Evolutionary conservation across 2,329 filamentous ascomycete genomes (phyloP), one percentile per base, ranked within the genome.

Genomic region (Fusarium devonianum): DNA sequence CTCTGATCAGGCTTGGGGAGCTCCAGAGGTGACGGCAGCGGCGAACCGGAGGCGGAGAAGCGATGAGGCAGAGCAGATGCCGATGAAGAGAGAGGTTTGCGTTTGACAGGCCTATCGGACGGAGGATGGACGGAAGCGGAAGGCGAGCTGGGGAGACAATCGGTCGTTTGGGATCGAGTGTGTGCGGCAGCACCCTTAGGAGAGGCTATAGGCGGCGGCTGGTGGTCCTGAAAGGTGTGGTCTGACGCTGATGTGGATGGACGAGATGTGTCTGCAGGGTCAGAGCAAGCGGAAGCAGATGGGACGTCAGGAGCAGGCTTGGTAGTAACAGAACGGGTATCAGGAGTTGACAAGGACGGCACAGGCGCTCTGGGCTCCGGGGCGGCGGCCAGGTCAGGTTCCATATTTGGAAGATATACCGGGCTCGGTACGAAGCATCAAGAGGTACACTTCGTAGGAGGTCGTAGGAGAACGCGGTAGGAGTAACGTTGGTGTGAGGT

Each of bases 11-110:
- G 78, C 53, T 74, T 74, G 30, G 75, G 72, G 16, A 80, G 70
- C 50, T 76, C 73, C 41, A 72, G 67, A 37, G 63, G 70, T 26
- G 71, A 69, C 8, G 64, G 63, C n/a, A 64, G 40, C 35, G 58
- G 39, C 25, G 58, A 65, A 29, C 55, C 56, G 16, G 65, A 63
- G 25, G 61, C 64, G 25, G 62, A 67, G 48, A 56, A 64, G 49
- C 61, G 65, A 47, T 60, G 49, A 30, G 56, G 60, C 25, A 60
- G 43, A 35, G 48, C 47, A 37, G 57, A 64, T 26, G 55, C 80
- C 22, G 78, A 78, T 7, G 75, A 72, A 32, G 83, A 84, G 53
- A 87, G 67, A 44, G 84, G 84, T 71, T 87, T 86, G 55, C 84
- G 78, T 66, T 79, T 80, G 70, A 86, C 80, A 55, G 73, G 67